Evolutionary conservation across 2,329 filamentous ascomycete genomes (phyloP).

Genomic region (Neonectria coccinea): DNA sequence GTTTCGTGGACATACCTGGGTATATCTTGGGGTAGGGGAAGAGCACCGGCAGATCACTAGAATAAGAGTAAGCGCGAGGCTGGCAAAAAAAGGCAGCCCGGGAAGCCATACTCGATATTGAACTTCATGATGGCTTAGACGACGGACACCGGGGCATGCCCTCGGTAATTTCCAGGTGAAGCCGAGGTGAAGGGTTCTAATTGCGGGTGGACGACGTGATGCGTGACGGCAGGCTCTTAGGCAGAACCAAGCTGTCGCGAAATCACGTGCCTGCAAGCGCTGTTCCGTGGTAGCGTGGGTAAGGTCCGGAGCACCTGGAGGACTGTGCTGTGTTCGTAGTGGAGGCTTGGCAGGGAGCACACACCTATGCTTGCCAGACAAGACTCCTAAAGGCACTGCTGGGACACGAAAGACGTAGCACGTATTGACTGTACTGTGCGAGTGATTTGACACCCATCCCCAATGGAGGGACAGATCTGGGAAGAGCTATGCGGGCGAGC

Average conservation of each 20-base stretch:
- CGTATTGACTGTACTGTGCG: not conserved
- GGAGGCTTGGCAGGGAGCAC: not conserved
- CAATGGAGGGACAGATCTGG: conserved; percentile 7
- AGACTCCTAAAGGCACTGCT: not conserved
- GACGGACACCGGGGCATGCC: conserved; percentile 31
- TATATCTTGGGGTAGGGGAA: conserved; percentile 72
- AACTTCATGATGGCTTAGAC: conserved; percentile 60
- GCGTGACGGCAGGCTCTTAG: conserved; percentile 41
- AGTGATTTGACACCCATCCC: not conserved
- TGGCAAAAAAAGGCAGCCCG: not conserved
- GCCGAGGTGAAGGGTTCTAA: conserved; percentile 23
- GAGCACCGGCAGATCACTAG: conserved; percentile 66
- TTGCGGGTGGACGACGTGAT: conserved; percentile 34
- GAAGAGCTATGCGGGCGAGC: not conserved
- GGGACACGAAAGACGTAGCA: not conserved
- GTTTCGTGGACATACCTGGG: conserved; percentile 56
- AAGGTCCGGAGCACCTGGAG: too few relatives aligned
- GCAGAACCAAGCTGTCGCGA: conserved; percentile 44
- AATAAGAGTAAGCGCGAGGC: conserved; percentile 34
- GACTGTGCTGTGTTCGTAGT: not conserved
- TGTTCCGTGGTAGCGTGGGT: not conserved
- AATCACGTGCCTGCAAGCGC: conserved; percentile 45
- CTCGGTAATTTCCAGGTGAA: conserved; percentile 29
- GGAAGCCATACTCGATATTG: conserved; percentile 59
- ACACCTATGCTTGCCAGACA: not conserved